Percentiles rank a stretch among this genome's conserved stretches.
Evolutionary conservation across 169 alveolate genomes (phyloP).

Genomic region (Plasmodium berghei): DNA sequence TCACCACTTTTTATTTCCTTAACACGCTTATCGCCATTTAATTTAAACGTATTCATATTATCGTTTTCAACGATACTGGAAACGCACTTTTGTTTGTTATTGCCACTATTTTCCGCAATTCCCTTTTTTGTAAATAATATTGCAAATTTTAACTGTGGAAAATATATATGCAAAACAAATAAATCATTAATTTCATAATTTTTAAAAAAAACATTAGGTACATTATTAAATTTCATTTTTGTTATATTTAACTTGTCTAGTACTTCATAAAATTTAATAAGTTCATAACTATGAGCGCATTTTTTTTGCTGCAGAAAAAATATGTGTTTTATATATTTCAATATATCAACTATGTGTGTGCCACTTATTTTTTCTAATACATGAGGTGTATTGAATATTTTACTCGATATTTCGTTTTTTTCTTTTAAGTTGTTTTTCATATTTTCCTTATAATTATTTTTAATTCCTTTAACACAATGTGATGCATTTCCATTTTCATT

Average conservation of each 20-base stretch:
- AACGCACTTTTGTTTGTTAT: neutral
- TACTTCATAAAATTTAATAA: slow-evolving; percentile 36
- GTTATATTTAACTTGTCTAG: slow-evolving; percentile 44
- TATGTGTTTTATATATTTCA: slow-evolving; percentile 49
- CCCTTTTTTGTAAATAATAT: slow-evolving; percentile 45
- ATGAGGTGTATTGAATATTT: neutral
- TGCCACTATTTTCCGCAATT: slow-evolving; percentile 1
- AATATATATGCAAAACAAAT: slow-evolving; percentile 62
- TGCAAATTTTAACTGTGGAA: slow-evolving; percentile 58
- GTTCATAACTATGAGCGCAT: slow-evolving; percentile 50
- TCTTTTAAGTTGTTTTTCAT: neutral
- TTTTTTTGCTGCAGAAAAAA: slow-evolving; percentile 68
- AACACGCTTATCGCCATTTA: neutral
- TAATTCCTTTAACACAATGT: neutral
- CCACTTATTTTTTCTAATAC: neutral
- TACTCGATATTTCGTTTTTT: neutral
- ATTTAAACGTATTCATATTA: neutral
- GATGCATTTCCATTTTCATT: neutral
- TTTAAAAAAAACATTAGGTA: slow-evolving; percentile 56
- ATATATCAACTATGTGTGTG: neutral
- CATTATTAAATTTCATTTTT: slow-evolving; percentile 47
- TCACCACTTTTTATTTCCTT: neutral
- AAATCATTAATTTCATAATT: slow-evolving; percentile 53
- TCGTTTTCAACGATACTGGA: neutral
- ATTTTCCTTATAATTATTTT: neutral